Conservation (phyloP, 73 alveolate species). For the Stentor coeruleus region DNA sequence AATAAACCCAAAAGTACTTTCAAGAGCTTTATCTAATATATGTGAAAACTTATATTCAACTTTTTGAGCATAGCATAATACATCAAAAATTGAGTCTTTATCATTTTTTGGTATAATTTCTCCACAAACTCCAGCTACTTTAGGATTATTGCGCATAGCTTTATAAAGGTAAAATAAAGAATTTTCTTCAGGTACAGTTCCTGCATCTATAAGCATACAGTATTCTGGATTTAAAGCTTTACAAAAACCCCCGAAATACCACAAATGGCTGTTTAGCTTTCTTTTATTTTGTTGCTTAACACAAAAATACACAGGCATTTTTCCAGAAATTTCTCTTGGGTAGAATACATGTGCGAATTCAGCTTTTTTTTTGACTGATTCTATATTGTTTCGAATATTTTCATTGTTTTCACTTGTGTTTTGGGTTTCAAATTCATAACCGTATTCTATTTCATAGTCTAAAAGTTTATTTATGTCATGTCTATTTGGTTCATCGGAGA, state of each 20-base stretch:
- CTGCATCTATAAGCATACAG: constrained; percentile 41
- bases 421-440: not conserved
- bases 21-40: constrained; percentile 10
- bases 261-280: constrained; percentile 46
- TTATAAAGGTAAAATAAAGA: not conserved
- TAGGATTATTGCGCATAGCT: not conserved
- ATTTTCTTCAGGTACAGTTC: constrained; percentile 35
- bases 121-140: constrained; percentile 28
- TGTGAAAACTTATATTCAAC: constrained; percentile 29
- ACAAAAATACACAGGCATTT: constrained; percentile 21
- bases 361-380: not conserved
- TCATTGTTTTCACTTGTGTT: not conserved
- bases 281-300: constrained; percentile 50
- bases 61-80: not conserved
- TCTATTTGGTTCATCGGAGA: not conserved
- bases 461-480: no score
- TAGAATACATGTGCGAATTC: no score
- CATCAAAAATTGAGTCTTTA: no score
- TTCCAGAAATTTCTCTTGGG: not conserved
- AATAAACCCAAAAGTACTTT: constrained; percentile 20
- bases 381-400: not conserved
- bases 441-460: not conserved
- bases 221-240: constrained; percentile 32
- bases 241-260: constrained; percentile 46
- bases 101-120: constrained; percentile 12